Evolutionary conservation across 2,329 filamentous ascomycete genomes (phyloP), one percentile per base, ranked within the genome.

Genomic region (Rutstroemia sp.): DNA sequence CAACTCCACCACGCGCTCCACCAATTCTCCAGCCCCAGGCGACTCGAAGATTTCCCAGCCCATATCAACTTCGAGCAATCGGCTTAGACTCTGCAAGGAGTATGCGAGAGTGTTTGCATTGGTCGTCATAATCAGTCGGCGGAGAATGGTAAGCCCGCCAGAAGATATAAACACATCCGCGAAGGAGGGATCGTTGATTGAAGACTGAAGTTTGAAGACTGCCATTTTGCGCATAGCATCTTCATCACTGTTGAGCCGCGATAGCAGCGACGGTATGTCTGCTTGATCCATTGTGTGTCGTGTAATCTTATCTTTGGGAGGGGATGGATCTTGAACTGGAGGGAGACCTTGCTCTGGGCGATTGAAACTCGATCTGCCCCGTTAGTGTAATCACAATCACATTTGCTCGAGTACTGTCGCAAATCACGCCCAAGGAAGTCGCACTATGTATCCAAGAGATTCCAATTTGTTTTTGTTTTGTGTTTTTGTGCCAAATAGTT

Each of bases 141-240:
- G 84, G 66, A 99, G 76, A 63, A 92, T 84, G 63, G 84, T 79
- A 62, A 97, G 78, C 4, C 94, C 94, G 57, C 91, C 91, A 50
- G 91, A 88, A 51, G 87, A 84, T 60, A 97, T 95, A 75, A 99
- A 99, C 65, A 95, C 85, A 71, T 97, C 94, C 67, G 94, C 94
- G 71, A 97, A 97, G 51, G 91, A 88, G 25, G 92, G 92, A 73
- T 99, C 94, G 70, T 92, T 92, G 73, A 99, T 96, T 60, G 89
- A 91, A 61, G 83, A 87, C 73, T 99, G 94, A 63, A 99, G 83
- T 76, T 96, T 96, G 81, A 99, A 99, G 59, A 95, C 94, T 59
- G 94, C 94, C 89, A 97, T 96, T 73, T 99, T 99, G 68, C 92
- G 89, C 64, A 89, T 86, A 56, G 89, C 92, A 78, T 99, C 94